Evolutionary conservation across 768 basidiomycete species (phyloP), one percentile per base, ranked within the genome.

Genomic region (Leccinum subgranulosum): DNA sequence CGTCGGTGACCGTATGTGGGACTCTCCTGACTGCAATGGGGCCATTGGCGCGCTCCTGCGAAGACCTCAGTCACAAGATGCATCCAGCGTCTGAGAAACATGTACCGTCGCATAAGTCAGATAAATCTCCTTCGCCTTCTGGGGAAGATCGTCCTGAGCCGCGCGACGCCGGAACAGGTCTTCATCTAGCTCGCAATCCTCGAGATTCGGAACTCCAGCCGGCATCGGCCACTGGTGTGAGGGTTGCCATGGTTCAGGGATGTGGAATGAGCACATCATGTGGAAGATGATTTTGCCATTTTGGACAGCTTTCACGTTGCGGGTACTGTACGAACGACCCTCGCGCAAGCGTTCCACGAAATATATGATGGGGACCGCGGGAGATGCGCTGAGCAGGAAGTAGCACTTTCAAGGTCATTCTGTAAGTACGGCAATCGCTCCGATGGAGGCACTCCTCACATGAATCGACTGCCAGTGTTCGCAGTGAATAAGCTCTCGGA

Each of bases 241-340:
- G 1, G 85, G 88, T 66, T 91, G 90, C 81, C 83, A 84, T 10
- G 84, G 83, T 66, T 94, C 92, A 3, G 88, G 87, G 52, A 76
- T 79, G 60, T 93, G 90, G 77, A 92, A 94, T 5, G 91, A 93
- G 69, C 89, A 92, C 58, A 90, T 67, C 73, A 92, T 77, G 43
- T 87, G 79, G 69, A 84, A 84, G 56, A 84, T 74, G n/a, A 70
- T 69, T 46, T 71, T 72, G n/a, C 83, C 82, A 34, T 73, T 71
- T 57, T 84, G 84, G 43, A 84, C 73, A 21, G 85, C 85, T 64
- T 81, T 84, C 60, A 87, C 81, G 19, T 68, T 79, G 51, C 84
- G 82, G 4, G 90, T 90, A 49, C 80, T 76, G 68, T 91, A 93
- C 12, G 87, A 86, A 27, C 81, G 81, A 47, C 90, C 91, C 58